Conservation (phyloP, 2,329 filamentous ascomycete genomes). For the Penicillium polonicum region DNA sequence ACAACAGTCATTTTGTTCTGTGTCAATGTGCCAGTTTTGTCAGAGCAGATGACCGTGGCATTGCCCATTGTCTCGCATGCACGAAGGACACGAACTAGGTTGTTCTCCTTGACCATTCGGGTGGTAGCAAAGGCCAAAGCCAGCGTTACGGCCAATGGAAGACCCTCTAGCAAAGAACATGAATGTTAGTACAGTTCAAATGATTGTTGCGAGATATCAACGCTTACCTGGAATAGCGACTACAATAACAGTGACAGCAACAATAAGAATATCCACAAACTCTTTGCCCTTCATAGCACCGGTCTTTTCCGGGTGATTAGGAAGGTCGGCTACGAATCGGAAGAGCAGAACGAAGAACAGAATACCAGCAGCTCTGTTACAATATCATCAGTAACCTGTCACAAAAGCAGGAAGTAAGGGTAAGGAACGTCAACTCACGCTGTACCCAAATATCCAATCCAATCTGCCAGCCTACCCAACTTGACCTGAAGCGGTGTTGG, state of each 20-base stretch:
- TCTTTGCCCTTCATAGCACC: conserved; percentile 75
- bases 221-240: conserved; percentile 65
- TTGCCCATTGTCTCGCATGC: conserved; percentile 82
- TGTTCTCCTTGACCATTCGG: conserved; percentile 74
- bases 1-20: conserved; percentile 77
- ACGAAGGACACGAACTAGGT: conserved; percentile 72
- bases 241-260: conserved; percentile 76
- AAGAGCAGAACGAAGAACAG: conserved; percentile 85
- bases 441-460: conserved; percentile 75
- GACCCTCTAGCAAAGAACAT: conserved; percentile 54
- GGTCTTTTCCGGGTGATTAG: conserved; percentile 46
- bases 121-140: conserved; percentile 75
- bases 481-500: conserved; percentile 76
- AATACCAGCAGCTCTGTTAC: conserved; percentile 61
- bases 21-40: conserved; percentile 73
- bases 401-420: background rate
- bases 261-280: conserved; percentile 74
- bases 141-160: conserved; percentile 74
- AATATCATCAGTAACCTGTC: conserved; percentile 10
- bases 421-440: conserved; percentile 38
- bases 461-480: conserved; percentile 71
- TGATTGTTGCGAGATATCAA: background rate
- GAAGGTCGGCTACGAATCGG: conserved; percentile 72
- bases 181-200: conserved; percentile 37
- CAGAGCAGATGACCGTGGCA: conserved; percentile 75